Percentiles rank a stretch among this genome's conserved stretches.
Evolutionary conservation across 2,329 filamentous ascomycete species (phyloP).

Genomic region (Penicillium sp.): DNA sequence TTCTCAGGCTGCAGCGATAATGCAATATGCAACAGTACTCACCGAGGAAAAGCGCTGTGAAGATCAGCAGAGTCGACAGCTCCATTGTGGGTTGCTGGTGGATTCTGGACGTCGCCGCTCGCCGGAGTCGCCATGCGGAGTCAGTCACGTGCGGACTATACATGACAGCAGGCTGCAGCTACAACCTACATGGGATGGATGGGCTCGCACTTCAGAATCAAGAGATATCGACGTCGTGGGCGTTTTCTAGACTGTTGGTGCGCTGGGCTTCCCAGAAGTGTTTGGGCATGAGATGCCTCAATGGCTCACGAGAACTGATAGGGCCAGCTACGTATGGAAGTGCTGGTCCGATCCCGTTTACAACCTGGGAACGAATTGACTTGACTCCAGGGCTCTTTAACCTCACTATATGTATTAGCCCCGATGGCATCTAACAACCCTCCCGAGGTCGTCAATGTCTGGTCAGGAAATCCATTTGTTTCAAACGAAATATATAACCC

Average conservation of each 20-base stretch:
- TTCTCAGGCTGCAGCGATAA: not conserved
- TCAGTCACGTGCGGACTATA: conserved; percentile 14
- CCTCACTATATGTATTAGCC: too few relatives aligned
- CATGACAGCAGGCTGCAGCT: too few relatives aligned
- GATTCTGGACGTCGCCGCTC: conserved; percentile 1
- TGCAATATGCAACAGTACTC: too few relatives aligned
- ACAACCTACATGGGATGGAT: too few relatives aligned
- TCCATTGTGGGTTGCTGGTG: conserved; percentile 27
- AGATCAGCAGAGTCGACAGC: conserved; percentile 24
- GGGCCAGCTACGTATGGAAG: too few relatives aligned
- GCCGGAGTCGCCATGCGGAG: conserved; percentile 12
- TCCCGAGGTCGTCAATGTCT: too few relatives aligned
- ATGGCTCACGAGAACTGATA: not conserved
- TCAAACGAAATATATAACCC: too few relatives aligned
- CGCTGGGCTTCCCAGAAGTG: not conserved
- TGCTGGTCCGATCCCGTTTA: too few relatives aligned
- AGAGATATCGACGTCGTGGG: not conserved
- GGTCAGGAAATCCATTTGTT: too few relatives aligned
- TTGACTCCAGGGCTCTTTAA: too few relatives aligned
- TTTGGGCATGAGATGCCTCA: conserved; percentile 2
- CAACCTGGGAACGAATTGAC: too few relatives aligned
- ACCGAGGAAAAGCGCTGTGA: conserved; percentile 25
- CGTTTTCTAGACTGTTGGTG: not conserved
- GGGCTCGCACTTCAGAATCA: not conserved
- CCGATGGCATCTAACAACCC: too few relatives aligned